A percentile compares a stretch with the other conserved stretches of the same genome.
phyloP scores from a whole-genome alignment of 1,284 basidiomycete species.

The Stygiomarasmius scandens region DNA sequence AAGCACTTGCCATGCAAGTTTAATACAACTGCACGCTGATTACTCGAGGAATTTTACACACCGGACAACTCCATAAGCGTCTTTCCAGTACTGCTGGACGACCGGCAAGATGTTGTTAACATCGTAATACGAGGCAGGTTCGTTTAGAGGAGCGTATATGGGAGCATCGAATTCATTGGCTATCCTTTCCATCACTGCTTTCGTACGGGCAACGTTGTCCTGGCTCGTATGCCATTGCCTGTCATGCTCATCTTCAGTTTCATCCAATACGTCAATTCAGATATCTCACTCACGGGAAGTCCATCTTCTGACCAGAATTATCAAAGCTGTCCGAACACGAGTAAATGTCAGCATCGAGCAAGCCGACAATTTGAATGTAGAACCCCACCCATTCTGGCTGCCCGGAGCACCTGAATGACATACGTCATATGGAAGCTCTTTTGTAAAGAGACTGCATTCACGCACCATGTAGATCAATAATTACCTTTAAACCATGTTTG shows the following conservation, averaged over 20 bases:
- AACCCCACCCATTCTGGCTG: conserved; percentile 74
- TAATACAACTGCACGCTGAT: not conserved
- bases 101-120: conserved; percentile 9
- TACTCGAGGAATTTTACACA: conserved; percentile 27
- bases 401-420: conserved; percentile 61
- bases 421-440: conserved; percentile 2
- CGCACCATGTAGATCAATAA: conserved; percentile 79
- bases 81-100: conserved; percentile 27
- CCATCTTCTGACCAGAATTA: conserved; percentile 77
- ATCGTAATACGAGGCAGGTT: conserved; percentile 11
- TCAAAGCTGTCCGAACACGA: conserved; percentile 65
- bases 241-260: not conserved
- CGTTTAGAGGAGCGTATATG: conserved; percentile 6
- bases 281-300: conserved; percentile 45
- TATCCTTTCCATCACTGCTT: conserved; percentile 10
- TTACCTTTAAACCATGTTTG: conserved; percentile 76
- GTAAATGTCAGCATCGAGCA: conserved; percentile 4
- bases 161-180: conserved; percentile 4
- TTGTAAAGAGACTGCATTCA: not conserved
- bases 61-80: conserved; percentile 77
- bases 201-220: conserved; percentile 9
- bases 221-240: conserved; percentile 11
- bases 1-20: not conserved
- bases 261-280: not conserved
- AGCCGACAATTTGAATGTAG: not conserved